Evolutionary conservation across 2,329 filamentous ascomycete genomes (phyloP), one percentile per base, ranked within the genome.

Genomic region (Epichloe amarillans): DNA sequence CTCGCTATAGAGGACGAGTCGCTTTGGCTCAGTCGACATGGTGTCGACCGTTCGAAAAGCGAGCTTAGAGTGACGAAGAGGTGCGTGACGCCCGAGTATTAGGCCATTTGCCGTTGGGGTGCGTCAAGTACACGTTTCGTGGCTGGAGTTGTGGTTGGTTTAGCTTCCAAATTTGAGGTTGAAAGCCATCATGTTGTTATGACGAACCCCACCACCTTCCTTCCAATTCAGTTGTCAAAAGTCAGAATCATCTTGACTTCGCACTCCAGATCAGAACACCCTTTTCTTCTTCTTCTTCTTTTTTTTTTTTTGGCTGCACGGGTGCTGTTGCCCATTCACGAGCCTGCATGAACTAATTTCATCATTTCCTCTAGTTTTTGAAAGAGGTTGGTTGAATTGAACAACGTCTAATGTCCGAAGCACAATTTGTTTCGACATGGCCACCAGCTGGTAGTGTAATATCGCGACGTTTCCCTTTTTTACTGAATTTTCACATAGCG

Each of bases 1-100:
- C 61, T 82, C 74, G 66, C 77, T 77, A 55, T 77, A 65, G 44
- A 76, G 69, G 55, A 69, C 57, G 53, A 80, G 69, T 55, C 67
- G 59, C 51, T 52, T 59, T 47, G 55, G 53, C 50, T 57, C 53
- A 21, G 57, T 50, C 66, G 45, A 4, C 45, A 68, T 67, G 44
- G 40, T 37, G 47, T 36, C 47, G 37, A 23, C 17, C 47, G 14
- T 46, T 33, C 43, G 47, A 49, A 36, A 52, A 4, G 40, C 7
- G n/a, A 26, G 19, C 12, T 14, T 8, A 35, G 11, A n/a, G 39
- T 43, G 47, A 23, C 4, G 47, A 23, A 23, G 47, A 14, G 10
- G 8, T 8, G 12, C 44, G 37, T 37, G 33, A 7, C 12, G 14
- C 12, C 11, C 21, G 19, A 15, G 7, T 5, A 33, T n/a, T 8